Base-by-base conservation (phyloP, 441 rosid species). In the Omphalea diandra region DNA sequence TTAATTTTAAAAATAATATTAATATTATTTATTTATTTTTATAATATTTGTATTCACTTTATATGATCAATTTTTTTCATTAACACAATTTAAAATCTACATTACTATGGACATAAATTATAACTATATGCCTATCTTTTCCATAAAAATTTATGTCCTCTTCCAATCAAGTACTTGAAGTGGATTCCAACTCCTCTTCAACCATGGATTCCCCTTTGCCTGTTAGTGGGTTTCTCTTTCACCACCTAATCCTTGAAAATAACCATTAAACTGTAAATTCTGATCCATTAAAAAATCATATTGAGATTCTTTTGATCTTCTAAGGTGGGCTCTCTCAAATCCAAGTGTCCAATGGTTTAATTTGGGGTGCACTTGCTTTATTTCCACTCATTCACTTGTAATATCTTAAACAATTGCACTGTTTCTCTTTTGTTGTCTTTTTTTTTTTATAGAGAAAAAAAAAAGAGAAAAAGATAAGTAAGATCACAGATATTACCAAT, bases 121-220 rank as follows among this genome's bases (percentile, higher is more conserved):
- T n/a, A n/a, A n/a, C n/a, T n/a, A n/a, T n/a, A n/a, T n/a, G n/a
- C n/a, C n/a, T n/a, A n/a, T n/a, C n/a, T n/a, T n/a, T n/a, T n/a
- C n/a, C n/a, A n/a, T n/a, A n/a, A 76, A 82, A 49, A 72, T 59
- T 72, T 63, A 77, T 73, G 79, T 75, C 80, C 77, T 84, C 83
- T 77, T 81, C 79, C 79, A 78, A 81, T 79, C 80, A 80, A 75
- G 82, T 84, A 79, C 79, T 81, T 83, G 29, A 80, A 84, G 91
- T 91, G 95, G 97, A 86, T 80, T 86, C 97, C 93, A 89, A 86
- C 97, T 88, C 93, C 83, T 79, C 91, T 82, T 84, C 91, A 85
- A 87, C 87, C 86, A 77, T 52, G 72, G 76, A 69, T 65, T 65
- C 76, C 18, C 14, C 14, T 81, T 77, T 77, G 78, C 80, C 72